Conservation (phyloP, 768 basidiomycete genomes). For the Termitomyces sp. region DNA sequence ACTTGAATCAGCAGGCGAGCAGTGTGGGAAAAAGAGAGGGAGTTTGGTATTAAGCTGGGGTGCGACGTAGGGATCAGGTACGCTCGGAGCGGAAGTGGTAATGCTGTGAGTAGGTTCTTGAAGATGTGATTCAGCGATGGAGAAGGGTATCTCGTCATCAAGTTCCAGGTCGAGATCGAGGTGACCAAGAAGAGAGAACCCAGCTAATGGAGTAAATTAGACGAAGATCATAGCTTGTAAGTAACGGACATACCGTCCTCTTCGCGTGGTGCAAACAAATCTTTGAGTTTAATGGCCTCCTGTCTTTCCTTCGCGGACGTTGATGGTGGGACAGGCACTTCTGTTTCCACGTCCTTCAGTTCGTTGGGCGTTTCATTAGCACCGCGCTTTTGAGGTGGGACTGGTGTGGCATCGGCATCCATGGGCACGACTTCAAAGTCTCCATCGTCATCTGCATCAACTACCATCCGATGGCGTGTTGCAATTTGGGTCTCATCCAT, state of each 20-base stretch:
- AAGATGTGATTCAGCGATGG: conserved; percentile 9
- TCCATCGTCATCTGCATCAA: conserved; percentile 19
- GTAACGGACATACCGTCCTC: conserved; percentile 48
- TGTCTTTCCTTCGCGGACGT: conserved; percentile 3
- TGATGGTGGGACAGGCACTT: conserved; percentile 1
- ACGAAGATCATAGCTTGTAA: background rate
- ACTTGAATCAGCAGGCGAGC: conserved; percentile 16
- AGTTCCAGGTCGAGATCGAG: conserved; percentile 53
- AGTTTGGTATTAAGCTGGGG: conserved; percentile 45
- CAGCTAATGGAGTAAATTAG: conserved; percentile 27
- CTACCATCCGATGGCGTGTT: conserved; percentile 17
- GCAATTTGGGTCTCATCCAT: conserved; percentile 31
- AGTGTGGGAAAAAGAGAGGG: conserved; percentile 61
- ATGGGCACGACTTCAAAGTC: conserved; percentile 12
- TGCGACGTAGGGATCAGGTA: conserved; percentile 4
- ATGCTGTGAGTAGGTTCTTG: conserved; percentile 11
- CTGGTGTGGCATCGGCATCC: background rate
- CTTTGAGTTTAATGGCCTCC: conserved; percentile 45
- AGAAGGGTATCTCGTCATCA: conserved; percentile 13
- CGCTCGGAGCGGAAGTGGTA: conserved; percentile 13
- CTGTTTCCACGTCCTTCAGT: conserved; percentile 10
- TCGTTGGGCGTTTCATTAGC: conserved; percentile 11
- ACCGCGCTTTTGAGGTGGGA: conserved; percentile 1
- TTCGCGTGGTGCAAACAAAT: conserved; percentile 67
- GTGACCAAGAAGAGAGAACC: conserved; percentile 73